Evolutionary conservation across 1,284 basidiomycete genomes (phyloP), one percentile per base, ranked within the genome.

Genomic region (Ganoderma leucocontextum): DNA sequence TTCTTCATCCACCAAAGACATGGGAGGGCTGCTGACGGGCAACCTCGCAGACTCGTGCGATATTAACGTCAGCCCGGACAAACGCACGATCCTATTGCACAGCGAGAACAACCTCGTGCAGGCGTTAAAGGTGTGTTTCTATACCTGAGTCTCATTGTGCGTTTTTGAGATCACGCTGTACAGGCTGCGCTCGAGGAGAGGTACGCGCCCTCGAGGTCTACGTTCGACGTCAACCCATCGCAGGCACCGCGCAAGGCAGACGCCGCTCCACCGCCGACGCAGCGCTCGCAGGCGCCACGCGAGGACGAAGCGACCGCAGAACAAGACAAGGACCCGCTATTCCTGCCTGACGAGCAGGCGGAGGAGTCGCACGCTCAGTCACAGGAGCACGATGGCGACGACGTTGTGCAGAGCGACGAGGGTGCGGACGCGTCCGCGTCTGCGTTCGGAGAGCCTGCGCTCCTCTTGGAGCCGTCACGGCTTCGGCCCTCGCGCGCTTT

Each of bases 31-130:
- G 52, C 52, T 42, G 17, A 39, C 5, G 10, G 36, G 41, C 44
- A n/a, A n/a, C 19, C 44, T 4, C n/a, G 4, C 66, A 95, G 95
- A 93, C 70, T 86, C 90, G 0, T 96, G 94, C 75, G 98, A 99
- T 77, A 91, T 99, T 78, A 99, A 99, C 75, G 94, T 99, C 70
- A 96, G 92, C 73, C 97, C 98, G 0, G 98, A 99, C 81, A 99
- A 99, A 78, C 88, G 98, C 6, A 98, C 95, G 0, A 93, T 99
- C 44, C 91, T 98, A 65, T 79, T 99, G 12, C 96, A 99, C 76
- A 92, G 92, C 78, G 98, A 99, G 78, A 85, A 85, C 5, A 93
- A 93, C 68, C 81, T 99, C 7, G 85, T 99, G 1, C 84, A 90
- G 29, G 88, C 90, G 0, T 83, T 99, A 44, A 95, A 93, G 82